phyloP scores from a whole-genome alignment of 768 basidiomycete genomes.

The Sporobolomyces roseus region DNA sequence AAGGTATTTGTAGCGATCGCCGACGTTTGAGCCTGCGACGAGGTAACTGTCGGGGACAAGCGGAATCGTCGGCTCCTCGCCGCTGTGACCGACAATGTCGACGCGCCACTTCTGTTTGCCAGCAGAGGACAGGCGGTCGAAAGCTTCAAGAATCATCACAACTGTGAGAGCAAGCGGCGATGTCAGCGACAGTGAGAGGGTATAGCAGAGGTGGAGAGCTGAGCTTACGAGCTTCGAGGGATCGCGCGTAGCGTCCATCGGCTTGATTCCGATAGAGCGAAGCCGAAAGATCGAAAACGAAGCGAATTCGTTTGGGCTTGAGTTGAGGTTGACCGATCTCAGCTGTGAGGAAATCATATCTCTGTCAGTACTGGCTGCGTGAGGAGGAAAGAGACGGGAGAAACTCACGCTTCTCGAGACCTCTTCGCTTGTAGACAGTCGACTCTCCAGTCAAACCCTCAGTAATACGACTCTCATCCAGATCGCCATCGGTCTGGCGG shows the following conservation, averaged over 20 bases:
- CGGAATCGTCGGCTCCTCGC: conserved; percentile 29
- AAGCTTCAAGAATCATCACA: conserved; percentile 34
- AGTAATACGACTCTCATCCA: conserved; percentile 26
- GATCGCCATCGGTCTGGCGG: conserved; percentile 29
- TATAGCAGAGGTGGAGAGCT: too few species aligned
- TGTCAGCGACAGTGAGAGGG: too few species aligned
- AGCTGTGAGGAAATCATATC: neutral
- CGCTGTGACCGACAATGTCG: conserved; percentile 28
- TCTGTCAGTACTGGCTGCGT: neutral
- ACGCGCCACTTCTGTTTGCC: conserved; percentile 26
- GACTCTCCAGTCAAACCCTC: conserved; percentile 35
- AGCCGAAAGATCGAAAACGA: conserved; percentile 32
- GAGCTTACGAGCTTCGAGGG: conserved; percentile 30
- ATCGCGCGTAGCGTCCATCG: conserved; percentile 24
- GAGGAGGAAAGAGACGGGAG: neutral
- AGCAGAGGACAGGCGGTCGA: conserved; percentile 8
- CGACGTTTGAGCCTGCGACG: conserved; percentile 16
- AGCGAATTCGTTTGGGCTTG: conserved; percentile 37
- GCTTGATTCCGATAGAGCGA: conserved; percentile 34
- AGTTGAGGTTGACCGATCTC: conserved; percentile 35
- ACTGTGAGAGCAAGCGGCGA: too few species aligned
- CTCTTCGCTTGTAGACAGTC: conserved; percentile 31
- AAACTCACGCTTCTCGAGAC: conserved; percentile 31
- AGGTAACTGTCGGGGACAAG: conserved; percentile 10
- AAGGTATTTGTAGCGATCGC: conserved; percentile 17